Evolutionary conservation across 2,329 filamentous ascomycete species (phyloP), one percentile per base, ranked within the genome.

Genomic region (Exophiala sp.): DNA sequence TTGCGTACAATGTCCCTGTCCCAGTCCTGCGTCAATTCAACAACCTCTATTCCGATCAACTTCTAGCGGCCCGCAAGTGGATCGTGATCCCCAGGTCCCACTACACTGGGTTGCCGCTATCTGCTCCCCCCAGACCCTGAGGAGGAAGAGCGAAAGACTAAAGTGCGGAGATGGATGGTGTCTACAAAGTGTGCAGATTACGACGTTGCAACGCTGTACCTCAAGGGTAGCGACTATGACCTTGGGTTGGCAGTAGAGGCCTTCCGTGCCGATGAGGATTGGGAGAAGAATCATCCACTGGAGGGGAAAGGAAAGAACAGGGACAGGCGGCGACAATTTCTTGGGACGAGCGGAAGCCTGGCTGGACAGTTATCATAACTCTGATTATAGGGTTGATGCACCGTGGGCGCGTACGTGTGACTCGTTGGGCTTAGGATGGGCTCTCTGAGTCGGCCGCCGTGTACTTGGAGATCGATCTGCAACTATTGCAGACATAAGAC

Each of bases 101-200:
- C 62, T 88, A 86, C 69, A 80, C 79, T 58, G 81, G 75, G 2
- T 81, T 56, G 10, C 38, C 57, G 11, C 37, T 62, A 19, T 58
- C 55, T 1, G 48, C 49, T n/a, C n/a, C 57, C 58, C 9, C 60
- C 60, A 4, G 53, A 61, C 46, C 52, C 58, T 2, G 85, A 88
- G 63, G 83, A 85, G 39, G 86, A 88, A 61, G 83, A 86, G 67
- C 71, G 81, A 55, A 90, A 87, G 68, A 75, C 71, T 14, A 83
- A 82, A 63, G 75, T 91, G 27, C 75, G 87, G 35, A 78, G 84
- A 54, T 91, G 84, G 73, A 90, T 90, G 86, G 81, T 88, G 1
- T 75, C 76, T 1, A 87, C 83, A 68, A 91, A 91, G 64, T 83
- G 60, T 45, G 48, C 60, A 7, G 58, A 62, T 16, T 82, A 82